Conservation (phyloP, 1,284 basidiomycete species). For the Trichosporon ovoides region DNA sequence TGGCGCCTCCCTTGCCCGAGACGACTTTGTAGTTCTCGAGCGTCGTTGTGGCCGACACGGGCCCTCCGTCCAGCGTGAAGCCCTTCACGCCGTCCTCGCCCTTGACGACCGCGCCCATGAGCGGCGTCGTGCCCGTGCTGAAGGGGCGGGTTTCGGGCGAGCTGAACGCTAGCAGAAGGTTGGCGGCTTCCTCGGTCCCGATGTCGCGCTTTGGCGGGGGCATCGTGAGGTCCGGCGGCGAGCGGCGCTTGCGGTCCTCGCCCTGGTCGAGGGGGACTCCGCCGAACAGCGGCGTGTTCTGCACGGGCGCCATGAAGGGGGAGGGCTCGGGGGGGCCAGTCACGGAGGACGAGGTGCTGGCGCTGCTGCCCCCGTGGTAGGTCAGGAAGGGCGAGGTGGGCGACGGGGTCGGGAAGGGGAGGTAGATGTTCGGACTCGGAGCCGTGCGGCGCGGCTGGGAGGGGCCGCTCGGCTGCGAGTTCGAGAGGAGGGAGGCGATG, state of each 20-base stretch:
- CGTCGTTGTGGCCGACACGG: neutral
- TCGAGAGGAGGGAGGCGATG: conserved; percentile 16
- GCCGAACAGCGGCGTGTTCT: conserved; percentile 38
- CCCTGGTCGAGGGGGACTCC: conserved; percentile 28
- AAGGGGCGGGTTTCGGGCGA: conserved; percentile 40
- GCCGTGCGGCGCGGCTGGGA: conserved; percentile 22
- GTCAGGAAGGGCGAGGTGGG: conserved; percentile 44
- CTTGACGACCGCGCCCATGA: conserved; percentile 20
- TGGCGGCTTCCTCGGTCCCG: conserved; percentile 41
- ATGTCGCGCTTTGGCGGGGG: conserved; percentile 19
- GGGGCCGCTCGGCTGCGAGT: conserved; percentile 13
- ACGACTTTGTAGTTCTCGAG: neutral
- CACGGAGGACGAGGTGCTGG: conserved; percentile 5
- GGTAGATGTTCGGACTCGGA: conserved; percentile 39
- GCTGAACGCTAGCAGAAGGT: conserved; percentile 40
- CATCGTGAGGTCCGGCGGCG: conserved; percentile 18
- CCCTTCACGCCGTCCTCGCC: conserved; percentile 2
- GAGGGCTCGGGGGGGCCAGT: conserved; percentile 33
- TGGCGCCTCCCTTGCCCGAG: neutral
- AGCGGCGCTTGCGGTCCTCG: conserved; percentile 11
- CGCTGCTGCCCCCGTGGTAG: conserved; percentile 18
- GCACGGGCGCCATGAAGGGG: conserved; percentile 42
- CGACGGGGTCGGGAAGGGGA: conserved; percentile 46
- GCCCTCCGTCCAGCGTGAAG: conserved; percentile 26
- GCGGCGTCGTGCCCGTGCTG: conserved; percentile 21